Evolutionary conservation across 371 early-diverging fungal genomes (phyloP), one percentile per base, ranked within the genome.

Genomic region (Mucor velutinosus): DNA sequence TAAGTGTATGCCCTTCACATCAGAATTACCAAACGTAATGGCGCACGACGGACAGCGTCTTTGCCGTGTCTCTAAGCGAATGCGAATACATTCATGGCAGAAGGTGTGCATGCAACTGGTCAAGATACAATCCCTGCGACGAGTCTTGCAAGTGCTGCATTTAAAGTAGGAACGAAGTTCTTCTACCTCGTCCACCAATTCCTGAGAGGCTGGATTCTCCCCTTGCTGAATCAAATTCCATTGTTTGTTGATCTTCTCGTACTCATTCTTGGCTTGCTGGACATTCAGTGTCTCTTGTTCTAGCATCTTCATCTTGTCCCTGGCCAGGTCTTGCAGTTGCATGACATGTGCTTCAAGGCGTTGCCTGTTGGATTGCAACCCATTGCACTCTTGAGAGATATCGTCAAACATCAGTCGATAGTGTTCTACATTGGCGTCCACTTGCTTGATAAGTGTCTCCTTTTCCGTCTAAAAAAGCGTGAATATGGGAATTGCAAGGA

Each of bases 41-140:
- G 61, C 61, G 32, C 61, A 61, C n/a, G 61, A 61, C 1, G 61
- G 61, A 30, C 61, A 61, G 45, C 61, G 45, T 45, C 61, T 45
- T 25, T 61, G 61, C 19, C 61, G 45, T 15, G 61, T 61, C n/a
- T 61, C 61, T 7, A 61, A 47, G 3, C 61, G 61, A 61, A 29
- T 61, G n/a, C 32, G 27, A 19, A 61, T 61, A 45, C 61, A 61
- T 30, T 61, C 61, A 29, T 61, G 27, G n/a, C 61, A 61, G 29
- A 61, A 61, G 2, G 61, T 61, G n/a, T 61, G 61, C 19, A 45
- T 47, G 30, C 61, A 61, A n/a, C 61, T 61, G 3, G 32, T 19
- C 29, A 61, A 17, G 4, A 61, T 61, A 21, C 61, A 61, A 5
- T 61, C 47, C 32, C 61, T 61, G 15, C 32, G 27, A 47, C 61